These are phyloP conservation scores for Dioszegia crocea DNA, from an alignment of 768 basidiomycete genomes.

Conservation along the genomic window DNA sequence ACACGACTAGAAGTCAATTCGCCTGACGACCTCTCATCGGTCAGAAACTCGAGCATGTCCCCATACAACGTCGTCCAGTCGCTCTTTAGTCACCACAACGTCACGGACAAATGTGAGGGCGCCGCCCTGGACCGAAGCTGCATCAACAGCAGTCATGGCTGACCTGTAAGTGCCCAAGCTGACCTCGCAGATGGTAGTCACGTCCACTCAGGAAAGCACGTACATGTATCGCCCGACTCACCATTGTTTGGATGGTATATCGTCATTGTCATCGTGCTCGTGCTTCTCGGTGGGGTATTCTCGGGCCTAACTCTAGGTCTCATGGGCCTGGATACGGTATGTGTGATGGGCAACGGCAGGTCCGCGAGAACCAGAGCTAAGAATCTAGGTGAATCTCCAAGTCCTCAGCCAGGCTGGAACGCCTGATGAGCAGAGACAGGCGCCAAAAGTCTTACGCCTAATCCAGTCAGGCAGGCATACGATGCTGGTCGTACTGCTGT, in stretches of 20 bases:
- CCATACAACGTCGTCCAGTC: too few relatives aligned
- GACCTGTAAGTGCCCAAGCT: too few relatives aligned
- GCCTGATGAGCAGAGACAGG: slow-evolving; percentile 25
- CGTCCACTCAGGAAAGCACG: slow-evolving; percentile 19
- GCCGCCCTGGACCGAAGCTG: too few relatives aligned
- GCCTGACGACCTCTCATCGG: too few relatives aligned
- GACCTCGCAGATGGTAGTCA: too few relatives aligned
- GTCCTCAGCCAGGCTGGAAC: slow-evolving; percentile 40
- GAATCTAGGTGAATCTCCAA: slow-evolving; percentile 37
- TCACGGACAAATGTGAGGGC: neutral
- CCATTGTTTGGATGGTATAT: slow-evolving; percentile 37
- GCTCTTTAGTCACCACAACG: neutral
- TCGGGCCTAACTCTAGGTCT: slow-evolving; percentile 37
- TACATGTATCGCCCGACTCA: slow-evolving; percentile 32
- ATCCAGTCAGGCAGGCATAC: slow-evolving; percentile 37
- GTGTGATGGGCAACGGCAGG: neutral
- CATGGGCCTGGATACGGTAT: slow-evolving; percentile 38
- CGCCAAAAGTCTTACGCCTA: slow-evolving; percentile 32
- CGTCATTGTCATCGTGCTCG: slow-evolving; percentile 23
- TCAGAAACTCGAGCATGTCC: too few relatives aligned
- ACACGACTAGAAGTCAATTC: too few relatives aligned
- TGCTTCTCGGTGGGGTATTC: slow-evolving; percentile 35
- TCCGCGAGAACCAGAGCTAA: neutral
- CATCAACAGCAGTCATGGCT: too few relatives aligned
- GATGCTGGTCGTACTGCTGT: slow-evolving; percentile 37